Base-by-base conservation (phyloP, 306 rosid genomes). In the Inga oerstediana region DNA sequence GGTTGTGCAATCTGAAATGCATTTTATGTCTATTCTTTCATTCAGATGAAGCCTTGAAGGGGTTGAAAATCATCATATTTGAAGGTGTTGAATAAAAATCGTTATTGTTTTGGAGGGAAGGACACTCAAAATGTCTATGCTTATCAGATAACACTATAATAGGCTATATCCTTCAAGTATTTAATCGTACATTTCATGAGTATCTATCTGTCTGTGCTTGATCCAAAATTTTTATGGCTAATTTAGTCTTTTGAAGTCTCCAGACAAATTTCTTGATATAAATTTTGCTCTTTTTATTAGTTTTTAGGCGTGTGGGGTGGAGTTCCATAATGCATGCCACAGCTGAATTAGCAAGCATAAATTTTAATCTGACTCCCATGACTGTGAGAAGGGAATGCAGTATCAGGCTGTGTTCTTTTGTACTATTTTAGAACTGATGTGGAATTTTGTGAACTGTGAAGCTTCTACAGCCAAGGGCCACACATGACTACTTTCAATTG, bases 201-300 rank as follows among this genome's bases (percentile, higher is more conserved):
- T 59, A 48, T 13, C n/a, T 15, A 48, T 13, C n/a, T 16, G 66
- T 80, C 34, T 30, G 51, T 30, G 30, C 80, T 65, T 76, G 39
- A 51, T 80, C 56, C 72, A 69, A 73, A 56, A 20, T 80, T 72
- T 14, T 72, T 24, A 58, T 59, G 45, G 41, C 51, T 77, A 16
- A 45, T 61, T 86, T 56, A 49, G 52, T 27, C 79, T 37, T 78
- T 83, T 39, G 77, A 81, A 87, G 51, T 75, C 80, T 48, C 61
- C 7, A 48, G 76, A 59, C 11, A 77, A 12, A 37, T 74, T 71
- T 51, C 81, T 83, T 83, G 61, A 46, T 75, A 54, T 82, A 80
- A 19, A 39, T 64, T 64, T 73, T 73, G 27, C 70, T 66, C 32
- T 64, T 67, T 24, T n/a, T 46, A 1, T 51, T 1, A 58, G 46